Base-by-base conservation (phyloP, 192 early-diverging fungal genomes). In the Backusella liffmaniae region DNA sequence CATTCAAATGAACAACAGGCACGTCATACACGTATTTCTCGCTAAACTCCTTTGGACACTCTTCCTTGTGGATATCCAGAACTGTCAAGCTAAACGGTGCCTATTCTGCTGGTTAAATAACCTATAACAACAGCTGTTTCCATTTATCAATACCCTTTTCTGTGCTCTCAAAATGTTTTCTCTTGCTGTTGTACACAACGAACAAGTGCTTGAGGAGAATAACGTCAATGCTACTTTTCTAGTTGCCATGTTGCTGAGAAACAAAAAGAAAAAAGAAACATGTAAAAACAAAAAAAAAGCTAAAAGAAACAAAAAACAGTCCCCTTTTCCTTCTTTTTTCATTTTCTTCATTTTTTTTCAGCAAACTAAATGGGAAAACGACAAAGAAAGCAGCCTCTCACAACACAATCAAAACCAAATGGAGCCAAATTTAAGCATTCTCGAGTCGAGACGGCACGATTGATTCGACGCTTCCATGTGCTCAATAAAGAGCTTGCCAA, bases 401-500 rank as follows among this genome's bases (percentile, higher is more conserved):
- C 76, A 53, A 18, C 29, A 7, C 56, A 32, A 34, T 18, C 32
- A 32, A 67, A 59, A 9, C 34, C 65, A 9, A 39, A 46, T 4
- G 62, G 66, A 0, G 66, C 65, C 10, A 72, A 81, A 62, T 85
- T 88, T 5, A 88, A 90, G 71, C 89, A 87, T 30, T 90, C 91
- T 0, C 87, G 89, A 2, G 73, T 83, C 29, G 91, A 89, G 36
- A 92, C 91, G 0, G 89, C 89, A 66, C 86, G 88, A 16, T 80
- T 92, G 39, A 96, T 96, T 79, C 88, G 91, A 65, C 86, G 84
- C 39, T 96, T 91, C 80, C 94, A 96, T 82, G 88, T 91, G 30
- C 88, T 96, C 34, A 93, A 92, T 66, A 96, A 96, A 73, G 83
- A 91, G 75, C 86, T 93, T 35, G 84, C 92, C 5, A 86, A 89